phyloP scores from a whole-genome alignment of 1,139 yeast species.

The Suhomyces bribrorum region DNA sequence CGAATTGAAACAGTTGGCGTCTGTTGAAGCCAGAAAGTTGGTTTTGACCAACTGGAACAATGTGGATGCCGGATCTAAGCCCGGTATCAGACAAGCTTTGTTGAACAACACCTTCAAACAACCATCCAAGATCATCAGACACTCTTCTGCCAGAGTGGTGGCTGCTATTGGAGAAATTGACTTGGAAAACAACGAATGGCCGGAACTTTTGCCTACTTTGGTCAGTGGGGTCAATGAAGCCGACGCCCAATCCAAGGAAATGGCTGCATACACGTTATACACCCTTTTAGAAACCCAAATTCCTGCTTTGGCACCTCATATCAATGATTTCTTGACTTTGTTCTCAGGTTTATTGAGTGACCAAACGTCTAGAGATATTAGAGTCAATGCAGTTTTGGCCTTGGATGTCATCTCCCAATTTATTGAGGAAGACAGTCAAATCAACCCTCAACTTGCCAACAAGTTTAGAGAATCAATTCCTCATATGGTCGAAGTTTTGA shows the following conservation, averaged over 20 bases:
- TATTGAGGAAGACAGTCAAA: constrained; percentile 55
- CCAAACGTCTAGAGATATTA: constrained; percentile 65
- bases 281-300: constrained; percentile 77
- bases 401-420: constrained; percentile 74
- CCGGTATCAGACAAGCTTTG: constrained; percentile 65
- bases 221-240: constrained; percentile 67
- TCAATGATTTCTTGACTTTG: constrained; percentile 67
- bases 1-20: constrained; percentile 79
- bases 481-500: constrained; percentile 76
- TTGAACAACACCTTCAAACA: constrained; percentile 65
- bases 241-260: constrained; percentile 70
- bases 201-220: constrained; percentile 70
- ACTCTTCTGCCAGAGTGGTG: constrained; percentile 85
- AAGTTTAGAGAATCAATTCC: constrained; percentile 74
- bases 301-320: constrained; percentile 61
- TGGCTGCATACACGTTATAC: constrained; percentile 77
- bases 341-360: constrained; percentile 71
- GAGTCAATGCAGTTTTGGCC: constrained; percentile 82
- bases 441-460: constrained; percentile 50
- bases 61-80: constrained; percentile 54
- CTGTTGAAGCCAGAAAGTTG: constrained; percentile 92
- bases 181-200: constrained; percentile 68
- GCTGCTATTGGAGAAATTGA: constrained; percentile 83
- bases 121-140: constrained; percentile 69
- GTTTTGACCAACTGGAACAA: constrained; percentile 71